Percentiles rank a stretch among this genome's conserved stretches.
Conservation (phyloP, 768 basidiomycete species). For the Amanita molliuscula region DNA sequence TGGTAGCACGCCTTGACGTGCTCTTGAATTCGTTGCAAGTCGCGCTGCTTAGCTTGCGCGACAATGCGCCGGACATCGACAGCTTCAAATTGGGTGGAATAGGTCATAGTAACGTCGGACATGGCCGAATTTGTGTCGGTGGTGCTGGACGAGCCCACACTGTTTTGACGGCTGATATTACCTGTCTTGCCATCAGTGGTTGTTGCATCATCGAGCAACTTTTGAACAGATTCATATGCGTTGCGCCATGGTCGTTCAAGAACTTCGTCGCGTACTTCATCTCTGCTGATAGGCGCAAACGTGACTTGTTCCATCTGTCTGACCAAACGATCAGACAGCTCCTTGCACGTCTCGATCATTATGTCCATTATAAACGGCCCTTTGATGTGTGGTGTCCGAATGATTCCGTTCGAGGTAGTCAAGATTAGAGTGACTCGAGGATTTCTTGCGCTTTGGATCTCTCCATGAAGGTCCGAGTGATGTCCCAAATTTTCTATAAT, state of each 20-base stretch:
- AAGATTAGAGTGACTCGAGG: neutral
- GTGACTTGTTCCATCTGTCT: constrained; percentile 10
- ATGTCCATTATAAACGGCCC: constrained; percentile 22
- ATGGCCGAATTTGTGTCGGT: neutral
- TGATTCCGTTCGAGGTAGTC: neutral
- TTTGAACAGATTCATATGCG: constrained; percentile 12
- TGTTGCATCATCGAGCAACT: constrained; percentile 5
- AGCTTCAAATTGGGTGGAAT: neutral
- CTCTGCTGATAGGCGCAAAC: constrained; percentile 9
- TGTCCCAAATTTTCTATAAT: constrained; percentile 4
- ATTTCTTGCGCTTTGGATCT: constrained; percentile 17
- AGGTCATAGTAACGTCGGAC: neutral
- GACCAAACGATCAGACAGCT: constrained; percentile 11
- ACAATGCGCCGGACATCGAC: neutral
- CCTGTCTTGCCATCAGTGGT: neutral
- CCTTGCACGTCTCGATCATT: constrained; percentile 8
- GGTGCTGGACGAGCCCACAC: neutral
- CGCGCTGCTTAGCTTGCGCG: constrained; percentile 15
- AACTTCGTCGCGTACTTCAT: constrained; percentile 13
- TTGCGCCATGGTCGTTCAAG: constrained; percentile 27
- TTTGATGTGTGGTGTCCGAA: neutral
- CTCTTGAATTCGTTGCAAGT: constrained; percentile 22
- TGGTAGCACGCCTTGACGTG: constrained; percentile 28
- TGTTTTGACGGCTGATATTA: too few species aligned
- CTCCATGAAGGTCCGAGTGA: constrained; percentile 20